Base-by-base conservation (phyloP, 257 asterid genomes). In the Echium plantagineum region DNA sequence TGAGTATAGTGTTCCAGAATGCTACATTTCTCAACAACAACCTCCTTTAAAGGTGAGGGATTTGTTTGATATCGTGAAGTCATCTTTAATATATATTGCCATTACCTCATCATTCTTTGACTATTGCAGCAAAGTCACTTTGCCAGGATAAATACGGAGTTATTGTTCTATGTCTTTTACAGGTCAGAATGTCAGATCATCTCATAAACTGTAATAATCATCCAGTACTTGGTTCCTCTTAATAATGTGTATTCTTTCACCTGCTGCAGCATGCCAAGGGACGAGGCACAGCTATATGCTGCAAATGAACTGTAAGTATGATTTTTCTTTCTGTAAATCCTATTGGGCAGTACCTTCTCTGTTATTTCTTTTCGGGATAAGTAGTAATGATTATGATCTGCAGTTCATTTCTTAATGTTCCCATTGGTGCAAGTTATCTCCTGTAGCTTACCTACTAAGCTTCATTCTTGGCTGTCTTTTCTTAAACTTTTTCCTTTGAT, bases 191-290 rank as follows among this genome's bases (percentile, higher is more conserved):
- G 97, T 85, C 71, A 58, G 18, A 22, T 28, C 20, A 22, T 63
- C 21, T 52, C 53, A 21, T 10, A 15, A n/a, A n/a, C n/a, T n/a
- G n/a, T 15, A 24, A 18, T 28, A 49, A 19, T 56, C 55, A 31
- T 60, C 20, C 26, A 30, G 16, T 52, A 5, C 20, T 8, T 62
- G 16, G 52, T 52, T n/a, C 38, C 47, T 35, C 51, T 63, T n/a
- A 74, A 60, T 78, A 65, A 42, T 69, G 64, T 62, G 57, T 52
- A 32, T 67, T 62, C 64, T 57, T 58, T 72, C 54, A 72, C 68
- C 69, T 56, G 38, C 71, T 60, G 65, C 75, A 86, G 97, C 90
- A 90, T 90, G 97, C 96, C 97, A 22, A 85, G 74, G 75, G 97
- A 85, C 2, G 90, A 85, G 74, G 94, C 96, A 0, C 97, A 90